These are phyloP conservation scores for Tardiomyces depauwii DNA, from an alignment of 1,139 yeast species.

Conservation along the genomic window DNA sequence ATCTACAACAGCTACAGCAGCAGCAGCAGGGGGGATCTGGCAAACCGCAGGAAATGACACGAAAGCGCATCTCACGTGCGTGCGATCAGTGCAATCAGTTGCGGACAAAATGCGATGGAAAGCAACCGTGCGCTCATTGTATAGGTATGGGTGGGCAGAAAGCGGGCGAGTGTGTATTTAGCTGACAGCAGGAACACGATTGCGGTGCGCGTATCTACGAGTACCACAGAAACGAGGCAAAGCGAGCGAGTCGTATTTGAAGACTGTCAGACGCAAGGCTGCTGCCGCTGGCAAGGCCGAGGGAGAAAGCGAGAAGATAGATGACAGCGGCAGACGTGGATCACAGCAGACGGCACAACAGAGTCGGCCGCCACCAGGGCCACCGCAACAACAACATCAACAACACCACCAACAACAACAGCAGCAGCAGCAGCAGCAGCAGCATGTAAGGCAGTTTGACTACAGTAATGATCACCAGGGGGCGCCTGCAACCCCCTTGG, in stretches of 20 bases:
- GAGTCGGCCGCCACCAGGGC: no score
- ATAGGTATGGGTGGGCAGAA: not conserved
- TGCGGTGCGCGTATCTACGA: slow-evolving; percentile 28
- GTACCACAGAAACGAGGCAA: slow-evolving; percentile 31
- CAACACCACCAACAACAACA: not conserved
- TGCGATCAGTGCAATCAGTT: slow-evolving; percentile 33
- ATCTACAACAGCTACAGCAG: no score
- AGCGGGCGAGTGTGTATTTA: not conserved
- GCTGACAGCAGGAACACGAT: slow-evolving; percentile 9
- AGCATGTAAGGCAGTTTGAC: no score
- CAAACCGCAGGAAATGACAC: not conserved
- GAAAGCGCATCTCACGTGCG: slow-evolving; percentile 26
- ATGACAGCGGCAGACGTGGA: slow-evolving; percentile 1
- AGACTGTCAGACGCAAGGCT: slow-evolving; percentile 9
- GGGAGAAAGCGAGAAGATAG: slow-evolving; percentile 3
- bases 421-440: not conserved
- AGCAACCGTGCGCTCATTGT: slow-evolving; percentile 30
- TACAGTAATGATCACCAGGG: no score
- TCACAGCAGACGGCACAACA: no score
- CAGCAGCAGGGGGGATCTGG: not conserved
- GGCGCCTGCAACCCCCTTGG: not conserved
- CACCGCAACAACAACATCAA: no score
- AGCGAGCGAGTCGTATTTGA: slow-evolving; percentile 21
- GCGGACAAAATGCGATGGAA: slow-evolving; percentile 33
- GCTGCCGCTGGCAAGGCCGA: slow-evolving; percentile 6